Base-by-base conservation (phyloP, 805 yeast genomes). In the Candida railenensis region DNA sequence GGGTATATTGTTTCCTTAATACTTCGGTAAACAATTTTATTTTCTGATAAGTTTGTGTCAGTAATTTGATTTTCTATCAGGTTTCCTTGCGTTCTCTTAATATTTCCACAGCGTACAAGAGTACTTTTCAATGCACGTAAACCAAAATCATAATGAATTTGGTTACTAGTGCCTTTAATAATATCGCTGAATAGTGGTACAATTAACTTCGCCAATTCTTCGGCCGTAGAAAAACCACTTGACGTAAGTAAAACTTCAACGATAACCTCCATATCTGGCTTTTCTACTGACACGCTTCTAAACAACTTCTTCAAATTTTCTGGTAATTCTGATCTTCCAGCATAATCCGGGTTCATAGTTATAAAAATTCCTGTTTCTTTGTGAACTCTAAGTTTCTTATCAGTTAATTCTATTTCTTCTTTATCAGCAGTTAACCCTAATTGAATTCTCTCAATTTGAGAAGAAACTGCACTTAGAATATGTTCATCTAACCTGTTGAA, bases 261-360 rank as follows among this genome's bases (percentile, higher is more conserved):
- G 49, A 92, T 92, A 0, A 75, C 61, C 19, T 70, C 77, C 15
- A 74, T 72, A 53, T 92, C 96, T 0, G 98, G 95, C 28, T 68
- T 67, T 2, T 76, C 74, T 82, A 92, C 82, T 0, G 90, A 78
- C 55, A 89, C 83, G 11, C 84, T 80, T 46, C 96, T 70, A 64
- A 91, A 92, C 30, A 85, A 75, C 56, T 81, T 85, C 58, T 85
- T 86, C 65, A 92, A 68, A 58, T 91, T 92, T 47, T 91, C 96
- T 0, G 98, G 98, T 11, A 92, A 66, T 20, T 74, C 75, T 2
- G 88, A 78, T 61, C 98, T 79, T 0, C 97, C 98, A 11, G 81
- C 81, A 57, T 92, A 92, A 0, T 77, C 84, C 1, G 97, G 97
- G 58, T 92, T 92, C 87, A 90, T 85, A 0, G 98, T 92, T 1